Conservation (phyloP, 768 basidiomycete genomes). For the Lentinula guzmanii region DNA sequence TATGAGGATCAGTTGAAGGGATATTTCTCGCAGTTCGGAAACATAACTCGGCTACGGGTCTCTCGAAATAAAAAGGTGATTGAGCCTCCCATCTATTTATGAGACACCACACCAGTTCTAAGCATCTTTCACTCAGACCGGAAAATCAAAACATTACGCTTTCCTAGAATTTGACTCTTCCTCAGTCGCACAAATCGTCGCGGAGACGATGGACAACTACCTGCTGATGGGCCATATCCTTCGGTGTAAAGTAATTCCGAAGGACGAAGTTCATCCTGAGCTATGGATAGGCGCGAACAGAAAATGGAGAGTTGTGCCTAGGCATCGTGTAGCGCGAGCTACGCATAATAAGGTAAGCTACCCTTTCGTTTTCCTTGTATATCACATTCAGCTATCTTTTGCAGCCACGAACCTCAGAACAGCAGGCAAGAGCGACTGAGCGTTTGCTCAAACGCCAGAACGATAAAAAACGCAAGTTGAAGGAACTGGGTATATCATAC, state of each 20-base stretch:
- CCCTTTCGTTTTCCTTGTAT: not conserved
- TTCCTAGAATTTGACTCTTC: slow-evolving; percentile 93
- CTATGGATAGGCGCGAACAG: slow-evolving; percentile 97
- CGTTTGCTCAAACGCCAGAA: slow-evolving; percentile 74
- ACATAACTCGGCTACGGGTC: slow-evolving; percentile 79
- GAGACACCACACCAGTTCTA: not conserved
- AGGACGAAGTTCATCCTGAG: slow-evolving; percentile 86
- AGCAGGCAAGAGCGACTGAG: slow-evolving; percentile 58
- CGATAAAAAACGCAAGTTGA: slow-evolving; percentile 72
- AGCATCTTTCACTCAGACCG: slow-evolving; percentile 53
- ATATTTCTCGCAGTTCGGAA: slow-evolving; percentile 95
- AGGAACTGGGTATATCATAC: slow-evolving; percentile 80
- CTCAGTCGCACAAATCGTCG: slow-evolving; percentile 88
- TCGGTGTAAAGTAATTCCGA: slow-evolving; percentile 84
- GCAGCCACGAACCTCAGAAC: slow-evolving; percentile 68
- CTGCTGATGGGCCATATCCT: slow-evolving; percentile 92
- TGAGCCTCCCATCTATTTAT: not conserved
- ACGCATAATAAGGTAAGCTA: slow-evolving; percentile 77
- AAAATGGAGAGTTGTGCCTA: slow-evolving; percentile 79
- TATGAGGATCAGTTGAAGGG: slow-evolving; percentile 91
- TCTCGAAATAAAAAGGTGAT: slow-evolving; percentile 90
- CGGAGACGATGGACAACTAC: slow-evolving; percentile 99
- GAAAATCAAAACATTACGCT: slow-evolving; percentile 93
- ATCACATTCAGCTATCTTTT: not conserved
- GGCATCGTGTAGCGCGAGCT: slow-evolving; percentile 60